These are phyloP conservation scores for Singerocomus rubriflavus DNA, from an alignment of 1,284 basidiomycete species.

Conservation along the genomic window DNA sequence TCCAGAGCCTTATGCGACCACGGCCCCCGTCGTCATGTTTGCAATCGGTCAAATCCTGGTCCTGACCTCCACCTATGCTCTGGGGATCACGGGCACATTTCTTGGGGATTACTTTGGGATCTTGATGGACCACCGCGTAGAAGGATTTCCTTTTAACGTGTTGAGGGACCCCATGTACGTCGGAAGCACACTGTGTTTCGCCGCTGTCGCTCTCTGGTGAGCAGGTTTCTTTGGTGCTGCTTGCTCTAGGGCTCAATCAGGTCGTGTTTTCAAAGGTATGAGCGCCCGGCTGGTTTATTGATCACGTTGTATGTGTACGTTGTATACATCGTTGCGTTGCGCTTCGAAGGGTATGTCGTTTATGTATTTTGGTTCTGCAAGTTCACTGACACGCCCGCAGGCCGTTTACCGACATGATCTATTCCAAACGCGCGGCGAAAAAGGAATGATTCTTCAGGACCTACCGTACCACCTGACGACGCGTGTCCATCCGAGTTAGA, in stretches of 20 bases:
- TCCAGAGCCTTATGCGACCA: constrained; percentile 56
- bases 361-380: not conserved
- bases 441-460: constrained; percentile 17
- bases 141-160: constrained; percentile 95
- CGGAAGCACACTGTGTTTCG: constrained; percentile 86
- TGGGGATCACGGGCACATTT: constrained; percentile 94
- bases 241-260: not conserved
- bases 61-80: constrained; percentile 83
- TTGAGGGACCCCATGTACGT: constrained; percentile 95
- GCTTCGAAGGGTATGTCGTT: constrained; percentile 76
- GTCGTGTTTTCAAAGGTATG: constrained; percentile 55
- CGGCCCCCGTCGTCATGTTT: constrained; percentile 68
- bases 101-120: constrained; percentile 99
- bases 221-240: constrained; percentile 22
- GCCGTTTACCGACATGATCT: constrained; percentile 83
- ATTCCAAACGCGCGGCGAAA: constrained; percentile 50
- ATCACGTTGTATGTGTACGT: constrained; percentile 78
- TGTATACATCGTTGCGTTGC: constrained; percentile 80
- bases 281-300: constrained; percentile 75
- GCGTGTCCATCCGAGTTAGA: not conserved
- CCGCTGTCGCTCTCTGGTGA: constrained; percentile 80
- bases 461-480: not conserved
- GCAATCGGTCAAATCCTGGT: constrained; percentile 78
- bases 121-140: constrained; percentile 84
- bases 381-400: constrained; percentile 35